Evolutionary conservation across 2,329 filamentous ascomycete species (phyloP), one percentile per base, ranked within the genome.

Genomic region (Aureobasidium lini): DNA sequence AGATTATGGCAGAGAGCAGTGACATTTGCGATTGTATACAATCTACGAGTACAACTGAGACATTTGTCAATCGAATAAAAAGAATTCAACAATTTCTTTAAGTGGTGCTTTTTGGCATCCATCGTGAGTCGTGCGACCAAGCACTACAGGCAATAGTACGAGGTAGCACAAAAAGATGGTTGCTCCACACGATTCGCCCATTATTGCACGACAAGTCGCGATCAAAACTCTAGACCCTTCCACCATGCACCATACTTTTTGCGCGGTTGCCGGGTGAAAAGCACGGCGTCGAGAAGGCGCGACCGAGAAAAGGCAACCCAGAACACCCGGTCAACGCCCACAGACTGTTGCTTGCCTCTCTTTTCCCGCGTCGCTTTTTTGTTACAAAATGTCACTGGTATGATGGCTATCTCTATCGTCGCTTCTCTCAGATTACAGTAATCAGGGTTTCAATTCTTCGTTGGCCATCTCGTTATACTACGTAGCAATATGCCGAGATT

Each of bases 271-370:
- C 23, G 23, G 23, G 23, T 23, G 23, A 23, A 23, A 23, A 23
- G 23, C 23, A 23, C 23, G 23, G 3, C n/a, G n/a, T n/a, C n/a
- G n/a, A n/a, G n/a, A n/a, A n/a, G n/a, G n/a, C 23, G 23, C 23
- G 23, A 23, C 23, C 23, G 23, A 34, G n/a, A 43, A 54, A 29
- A 47, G 53, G 43, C 42, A 39, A 39, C 43, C 53, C 16, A 47
- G 42, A 57, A 29, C 53, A 57, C 40, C 53, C 53, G 53, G 43
- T 47, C 40, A 57, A 57, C 40, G 37, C 34, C 18, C 23, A 8
- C 34, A 13, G 49, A 36, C 49, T 36, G 40, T 52, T 40, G 40
- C 31, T 34, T 34, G 13, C 8, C 34, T 36, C 34, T 36, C 4
- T 36, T 36, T 4, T 4, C 13, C 5, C 13, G 8, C 13, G 2